Evolutionary conservation across 2,329 filamentous ascomycete genomes (phyloP), one percentile per base, ranked within the genome.

Genomic region (Trichophyton equinum): DNA sequence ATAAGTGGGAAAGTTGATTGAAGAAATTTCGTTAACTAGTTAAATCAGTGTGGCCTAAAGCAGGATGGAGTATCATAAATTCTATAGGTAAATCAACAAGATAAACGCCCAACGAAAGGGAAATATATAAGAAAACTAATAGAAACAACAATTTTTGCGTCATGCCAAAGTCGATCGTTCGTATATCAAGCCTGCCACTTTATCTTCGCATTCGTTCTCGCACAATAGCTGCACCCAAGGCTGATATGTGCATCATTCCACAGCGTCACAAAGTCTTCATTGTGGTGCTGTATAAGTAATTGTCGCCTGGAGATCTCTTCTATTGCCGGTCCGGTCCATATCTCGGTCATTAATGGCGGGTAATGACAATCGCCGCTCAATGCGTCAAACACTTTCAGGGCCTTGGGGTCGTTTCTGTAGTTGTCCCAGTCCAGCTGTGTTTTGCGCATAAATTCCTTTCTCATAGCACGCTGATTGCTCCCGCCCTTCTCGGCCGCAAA

Each of bases 401-500:
- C 70, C 66, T 73, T 71, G 49, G 71, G 70, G 60, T 75, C 73
- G 59, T 72, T 74, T 63, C 71, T 69, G 61, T 73, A 68, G 33
- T 63, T 62, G 47, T 66, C 72, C 64, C 72, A 72, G 61, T 76
- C 74, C n/a, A 68, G 66, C 58, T 75, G 68, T 60, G 76, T 76
- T 53, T 75, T 76, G 53, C 69, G 67, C 74, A 76, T 76, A 62
- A 76, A 76, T 36, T 74, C 71, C 63, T 71, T 76, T 27, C 74
- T 71, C 62, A 75, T 72, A 62, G 69, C 65, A 22, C 74, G 70
- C 62, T 74, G 73, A 60, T 69, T 75, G 3, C 74, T 73, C 40
- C 75, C 72, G 4, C 74, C 74, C 36, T 76, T 76, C 60, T 76
- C 74, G 0, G 74, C 74, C 1, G 74, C 75, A 65, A 76, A 75